Base-by-base conservation (phyloP, 139 green algal genomes). In the Coccomyxa sp. region DNA sequence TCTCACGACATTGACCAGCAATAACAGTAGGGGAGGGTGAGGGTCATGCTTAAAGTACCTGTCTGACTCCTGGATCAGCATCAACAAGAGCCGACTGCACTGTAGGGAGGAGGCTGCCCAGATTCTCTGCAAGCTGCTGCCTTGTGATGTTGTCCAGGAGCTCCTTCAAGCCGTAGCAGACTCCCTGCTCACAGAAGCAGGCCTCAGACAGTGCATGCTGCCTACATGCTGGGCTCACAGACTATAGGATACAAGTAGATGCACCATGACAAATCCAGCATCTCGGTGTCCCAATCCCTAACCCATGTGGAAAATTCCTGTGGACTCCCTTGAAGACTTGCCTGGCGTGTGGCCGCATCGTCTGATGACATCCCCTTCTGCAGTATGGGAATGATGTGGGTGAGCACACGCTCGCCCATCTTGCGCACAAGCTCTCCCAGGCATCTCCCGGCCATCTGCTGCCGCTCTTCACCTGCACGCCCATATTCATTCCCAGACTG, bases 371-470 rank as follows among this genome's bases (percentile, higher is more conserved):
- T 64, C 24, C 29, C 64, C 16, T 91, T 78, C n/a, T 89, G 75
- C 75, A 99, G 86, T 55, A 98, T 98, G 73, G 96, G 96, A 12
- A 99, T 80, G 81, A 98, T 95, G 39, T 91, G 82, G 10, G 77
- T 55, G 73, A 99, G 86, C 72, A 98, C 90, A 58, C 95, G 90
- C 73, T 98, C 95, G 31, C 96, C 96, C 88, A 99, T 94, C 91
- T 99, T 99, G 41, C 91, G 86, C 24, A 98, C 95, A 36, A 99
- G 89, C 88, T 99, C 96, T 6, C 95, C 96, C 55, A 99, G 86
- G 80, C 91, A 95, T 22, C 92, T 76, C 12, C 90, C 93, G 10
- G 92, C 92, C 70, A 92, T 88, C 81, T 90, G 81, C 36, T 84
- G 81, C 69, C 82, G 80, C 74, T 95, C 89, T 68, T 94, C 91